A percentile compares a stretch with the other conserved stretches of the same genome.
These are phyloP conservation scores for Penicillium psychrosexuale DNA, from an alignment of 2,329 filamentous ascomycete species.

Conservation along the genomic window DNA sequence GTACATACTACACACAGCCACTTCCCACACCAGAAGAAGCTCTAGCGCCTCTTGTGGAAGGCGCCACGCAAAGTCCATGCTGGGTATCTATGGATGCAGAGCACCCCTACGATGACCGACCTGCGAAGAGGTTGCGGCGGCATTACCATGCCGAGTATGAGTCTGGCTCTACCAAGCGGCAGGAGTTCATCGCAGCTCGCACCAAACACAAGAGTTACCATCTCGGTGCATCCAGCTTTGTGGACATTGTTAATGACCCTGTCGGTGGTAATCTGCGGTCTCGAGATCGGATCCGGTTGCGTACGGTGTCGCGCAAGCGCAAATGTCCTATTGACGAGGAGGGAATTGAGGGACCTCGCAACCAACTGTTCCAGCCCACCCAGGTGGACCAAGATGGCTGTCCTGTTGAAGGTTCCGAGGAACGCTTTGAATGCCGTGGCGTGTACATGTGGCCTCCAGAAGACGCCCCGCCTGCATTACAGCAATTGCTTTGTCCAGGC, in stretches of 20 bases:
- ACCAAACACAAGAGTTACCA: conserved; percentile 46
- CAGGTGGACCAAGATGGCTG: conserved; percentile 23
- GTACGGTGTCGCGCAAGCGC: conserved; percentile 44
- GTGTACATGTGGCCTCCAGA: conserved; percentile 44
- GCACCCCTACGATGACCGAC: conserved; percentile 35
- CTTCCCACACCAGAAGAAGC: conserved; percentile 33
- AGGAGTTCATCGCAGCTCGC: conserved; percentile 45
- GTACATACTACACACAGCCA: conserved; percentile 62
- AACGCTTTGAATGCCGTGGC: conserved; percentile 39
- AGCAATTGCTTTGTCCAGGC: conserved; percentile 40
- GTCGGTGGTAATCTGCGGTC: conserved; percentile 27
- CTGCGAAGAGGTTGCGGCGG: conserved; percentile 37
- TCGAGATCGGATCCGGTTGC: conserved; percentile 41
- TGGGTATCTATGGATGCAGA: conserved; percentile 4
- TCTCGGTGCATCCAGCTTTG: conserved; percentile 39
- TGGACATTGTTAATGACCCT: conserved; percentile 46
- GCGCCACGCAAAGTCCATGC: not conserved
- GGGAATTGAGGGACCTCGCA: conserved; percentile 22
- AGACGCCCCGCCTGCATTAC: conserved; percentile 37
- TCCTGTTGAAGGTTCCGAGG: conserved; percentile 36
- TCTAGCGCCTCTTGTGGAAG: conserved; percentile 4
- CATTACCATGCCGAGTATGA: conserved; percentile 43
- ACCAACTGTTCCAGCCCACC: conserved; percentile 31
- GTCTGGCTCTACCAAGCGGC: conserved; percentile 18
- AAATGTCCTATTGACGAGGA: conserved; percentile 39